These are phyloP conservation scores for Pseudovirgaria hyperparasitica DNA, from an alignment of 2,329 filamentous ascomycete genomes.

Conservation along the genomic window DNA sequence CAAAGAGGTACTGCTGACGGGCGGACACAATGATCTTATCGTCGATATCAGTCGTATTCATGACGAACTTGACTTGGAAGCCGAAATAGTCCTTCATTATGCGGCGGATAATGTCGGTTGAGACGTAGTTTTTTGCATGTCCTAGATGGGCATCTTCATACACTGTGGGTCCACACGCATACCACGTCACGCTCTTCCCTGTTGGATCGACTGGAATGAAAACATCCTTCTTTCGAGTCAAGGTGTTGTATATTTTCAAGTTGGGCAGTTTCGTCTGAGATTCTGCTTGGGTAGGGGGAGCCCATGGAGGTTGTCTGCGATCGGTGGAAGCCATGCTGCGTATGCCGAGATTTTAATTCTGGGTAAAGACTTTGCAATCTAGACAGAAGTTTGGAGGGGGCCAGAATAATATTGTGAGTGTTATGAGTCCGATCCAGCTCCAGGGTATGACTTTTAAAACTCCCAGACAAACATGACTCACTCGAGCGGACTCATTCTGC, in stretches of 20 bases:
- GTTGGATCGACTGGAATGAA: slow-evolving; percentile 59
- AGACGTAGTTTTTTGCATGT: slow-evolving; percentile 76
- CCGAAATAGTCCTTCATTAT: slow-evolving; percentile 71
- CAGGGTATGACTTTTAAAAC: no score
- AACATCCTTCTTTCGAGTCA: slow-evolving; percentile 56
- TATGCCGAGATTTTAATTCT: no score
- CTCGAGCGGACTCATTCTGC: no score
- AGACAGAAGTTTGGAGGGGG: no score
- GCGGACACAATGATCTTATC: slow-evolving; percentile 46
- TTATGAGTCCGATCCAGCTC: no score
- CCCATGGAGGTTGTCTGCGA: slow-evolving; percentile 13
- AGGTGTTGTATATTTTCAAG: slow-evolving; percentile 63
- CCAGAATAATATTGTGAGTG: no score
- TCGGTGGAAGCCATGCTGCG: slow-evolving; percentile 4
- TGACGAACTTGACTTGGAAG: slow-evolving; percentile 69
- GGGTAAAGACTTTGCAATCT: no score
- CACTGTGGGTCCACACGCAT: slow-evolving; percentile 74
- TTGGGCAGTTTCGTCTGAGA: slow-evolving; percentile 27
- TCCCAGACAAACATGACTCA: no score
- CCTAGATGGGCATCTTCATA: slow-evolving; percentile 63
- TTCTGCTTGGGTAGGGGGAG: slow-evolving; percentile 10
- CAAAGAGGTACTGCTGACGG: slow-evolving; percentile 61
- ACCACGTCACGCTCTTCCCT: slow-evolving; percentile 59
- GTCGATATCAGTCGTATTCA: slow-evolving; percentile 61
- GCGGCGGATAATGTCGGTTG: slow-evolving; percentile 70